phyloP scores from a whole-genome alignment of 1,139 yeast genomes.

The Trichomonascaceae sp. region DNA sequence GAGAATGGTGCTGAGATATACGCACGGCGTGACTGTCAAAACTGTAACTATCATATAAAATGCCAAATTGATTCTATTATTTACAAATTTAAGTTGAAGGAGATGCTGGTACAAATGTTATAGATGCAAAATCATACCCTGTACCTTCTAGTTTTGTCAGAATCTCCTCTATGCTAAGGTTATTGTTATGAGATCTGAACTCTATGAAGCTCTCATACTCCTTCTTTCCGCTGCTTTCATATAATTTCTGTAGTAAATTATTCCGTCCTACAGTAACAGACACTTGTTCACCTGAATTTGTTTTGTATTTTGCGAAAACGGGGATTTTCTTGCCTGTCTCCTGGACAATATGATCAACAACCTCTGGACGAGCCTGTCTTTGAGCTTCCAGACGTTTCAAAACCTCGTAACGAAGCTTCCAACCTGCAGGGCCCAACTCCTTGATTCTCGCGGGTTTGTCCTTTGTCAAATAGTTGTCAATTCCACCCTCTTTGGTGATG shows the following conservation, averaged over 20 bases:
- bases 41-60: neutral
- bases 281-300: conserved; percentile 37
- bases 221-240: conserved; percentile 42
- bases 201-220: conserved; percentile 42
- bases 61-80: neutral
- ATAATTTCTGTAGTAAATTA: conserved; percentile 50
- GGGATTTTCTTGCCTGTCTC: conserved; percentile 5
- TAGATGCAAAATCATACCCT: conserved; percentile 36
- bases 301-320: conserved; percentile 35
- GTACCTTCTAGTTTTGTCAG: conserved; percentile 31
- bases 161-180: conserved; percentile 31
- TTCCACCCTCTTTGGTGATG: conserved; percentile 87
- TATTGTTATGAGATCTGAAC: conserved; percentile 32
- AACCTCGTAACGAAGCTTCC: conserved; percentile 78
- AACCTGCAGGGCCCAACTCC: conserved; percentile 87
- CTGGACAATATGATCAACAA: conserved; percentile 1
- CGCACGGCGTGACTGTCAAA: conserved; percentile 3
- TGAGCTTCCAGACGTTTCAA: conserved; percentile 37
- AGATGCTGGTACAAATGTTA: conserved; percentile 15
- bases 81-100: neutral
- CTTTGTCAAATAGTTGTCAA: conserved; percentile 79
- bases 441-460: conserved; percentile 85
- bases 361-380: conserved; percentile 14
- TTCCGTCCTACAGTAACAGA: conserved; percentile 58
- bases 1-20: conserved; percentile 9